phyloP scores from a whole-genome alignment of 2,329 filamentous ascomycete species.

The Sporothrix brasiliensis region DNA sequence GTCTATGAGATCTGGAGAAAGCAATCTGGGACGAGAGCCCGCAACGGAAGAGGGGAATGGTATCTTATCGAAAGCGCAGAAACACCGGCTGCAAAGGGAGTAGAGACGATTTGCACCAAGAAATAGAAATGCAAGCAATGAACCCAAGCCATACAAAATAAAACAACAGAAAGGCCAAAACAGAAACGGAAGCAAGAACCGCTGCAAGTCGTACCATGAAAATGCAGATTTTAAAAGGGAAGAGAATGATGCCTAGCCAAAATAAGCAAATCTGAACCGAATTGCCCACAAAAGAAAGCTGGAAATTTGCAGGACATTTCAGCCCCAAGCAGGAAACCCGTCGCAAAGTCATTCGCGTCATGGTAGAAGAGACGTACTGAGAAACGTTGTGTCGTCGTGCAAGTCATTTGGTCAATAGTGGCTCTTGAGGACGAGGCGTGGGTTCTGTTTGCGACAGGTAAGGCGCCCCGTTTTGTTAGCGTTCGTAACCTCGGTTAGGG shows the following conservation, averaged over 20 bases:
- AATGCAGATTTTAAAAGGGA: not conserved
- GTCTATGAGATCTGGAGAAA: not conserved
- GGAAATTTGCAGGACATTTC: not conserved
- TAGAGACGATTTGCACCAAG: not conserved
- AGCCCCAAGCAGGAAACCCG: not conserved
- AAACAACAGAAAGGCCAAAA: not conserved
- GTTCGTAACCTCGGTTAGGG: slow-evolving; percentile 34
- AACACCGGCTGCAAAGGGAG: not conserved
- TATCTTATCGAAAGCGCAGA: not conserved
- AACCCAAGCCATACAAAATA: not conserved
- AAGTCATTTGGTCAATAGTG: slow-evolving; percentile 21
- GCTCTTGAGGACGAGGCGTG: slow-evolving; percentile 30
- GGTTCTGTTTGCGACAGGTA: slow-evolving; percentile 17
- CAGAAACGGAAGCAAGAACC: not conserved
- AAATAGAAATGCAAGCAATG: not conserved
- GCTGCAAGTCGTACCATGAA: not conserved
- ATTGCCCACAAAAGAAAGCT: not conserved
- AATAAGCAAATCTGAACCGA: not conserved
- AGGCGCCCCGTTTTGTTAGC: slow-evolving; percentile 24
- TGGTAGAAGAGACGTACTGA: not conserved
- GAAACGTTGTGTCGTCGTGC: not conserved
- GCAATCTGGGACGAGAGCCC: not conserved
- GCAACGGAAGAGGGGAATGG: slow-evolving; percentile 11
- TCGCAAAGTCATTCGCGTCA: slow-evolving; percentile 13
- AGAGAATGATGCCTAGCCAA: not conserved